Evolutionary conservation across 306 rosid genomes (phyloP), one percentile per base, ranked within the genome.

Genomic region (Vachellia pachyceras): DNA sequence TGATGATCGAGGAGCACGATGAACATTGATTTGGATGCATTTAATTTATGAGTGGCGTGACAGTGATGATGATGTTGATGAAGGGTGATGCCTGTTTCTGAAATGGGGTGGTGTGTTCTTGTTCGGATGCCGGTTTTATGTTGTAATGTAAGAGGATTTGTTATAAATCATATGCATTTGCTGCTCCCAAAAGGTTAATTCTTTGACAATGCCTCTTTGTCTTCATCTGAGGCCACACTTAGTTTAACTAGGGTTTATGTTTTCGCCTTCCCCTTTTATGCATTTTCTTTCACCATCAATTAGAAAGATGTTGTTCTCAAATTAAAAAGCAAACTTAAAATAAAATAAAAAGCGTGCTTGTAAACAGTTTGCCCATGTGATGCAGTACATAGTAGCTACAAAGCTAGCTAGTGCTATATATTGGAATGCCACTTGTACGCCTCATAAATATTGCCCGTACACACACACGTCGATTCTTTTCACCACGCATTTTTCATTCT

Each of bases 181-280:
- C 71, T 78, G 72, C 76, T 22, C 77, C 58, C 20, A 73, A 78
- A 83, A 73, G 80, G 65, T 78, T 29, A 29, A 29, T 29, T 63
- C 68, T 36, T 77, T 37, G 61, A 67, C 42, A 57, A 47, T 58
- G 81, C 57, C 69, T 79, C 80, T 58, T 54, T 67, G 42, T 41
- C 73, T 73, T 79, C 60, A 73, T 73, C 74, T 79, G 35, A 66
- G 57, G 80, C 46, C 72, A 67, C 52, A 14, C 39, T 49, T 47
- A 60, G 9, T 79, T 44, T 71, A 58, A 47, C 77, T 57, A 79
- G 50, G 69, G 67, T 66, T 44, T 45, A 33, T 54, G 42, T 46
- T 10, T 23, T 3, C 36, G 71, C 20, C 39, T 9, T 9, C 77
- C 72, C 37, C 37, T 60, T 20, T 33, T 18, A n/a, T 40, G 10